phyloP scores from a whole-genome alignment of 2,329 filamentous ascomycete genomes.

The Arthrobotrys entomopaga region DNA sequence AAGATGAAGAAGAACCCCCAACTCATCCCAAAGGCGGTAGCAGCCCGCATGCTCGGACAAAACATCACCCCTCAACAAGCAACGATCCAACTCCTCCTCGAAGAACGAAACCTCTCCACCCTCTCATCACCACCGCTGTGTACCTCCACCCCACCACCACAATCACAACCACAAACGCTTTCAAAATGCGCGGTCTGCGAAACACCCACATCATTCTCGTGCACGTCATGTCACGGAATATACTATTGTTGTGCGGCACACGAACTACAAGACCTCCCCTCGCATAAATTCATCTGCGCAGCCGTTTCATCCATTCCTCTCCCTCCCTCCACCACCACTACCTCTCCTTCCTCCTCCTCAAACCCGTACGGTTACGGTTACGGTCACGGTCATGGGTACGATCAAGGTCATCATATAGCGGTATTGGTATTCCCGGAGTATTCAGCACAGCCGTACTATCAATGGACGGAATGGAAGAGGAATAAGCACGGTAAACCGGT shows the following conservation, averaged over 20 bases:
- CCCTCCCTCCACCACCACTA: neutral
- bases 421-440: conserved; percentile 35
- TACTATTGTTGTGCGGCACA: conserved; percentile 34
- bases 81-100: conserved; percentile 18
- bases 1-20: too few species aligned
- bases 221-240: conserved; percentile 22
- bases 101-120: neutral
- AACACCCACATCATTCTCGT: conserved; percentile 16
- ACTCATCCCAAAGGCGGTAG: neutral
- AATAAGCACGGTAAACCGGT: conserved; percentile 28
- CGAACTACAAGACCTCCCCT: conserved; percentile 15
- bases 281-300: conserved; percentile 24
- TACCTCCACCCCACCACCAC: neutral
- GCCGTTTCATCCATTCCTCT: conserved; percentile 9
- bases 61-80: conserved; percentile 5
- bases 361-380: too few species aligned
- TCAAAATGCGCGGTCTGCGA: conserved; percentile 32
- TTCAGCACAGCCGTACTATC: conserved; percentile 28
- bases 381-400: too few species aligned
- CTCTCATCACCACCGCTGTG: neutral
- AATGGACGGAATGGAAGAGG: conserved; percentile 14
- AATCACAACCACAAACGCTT: neutral
- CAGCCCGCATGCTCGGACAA: neutral
- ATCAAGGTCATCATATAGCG: neutral
- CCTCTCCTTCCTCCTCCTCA: neutral